These are phyloP conservation scores for Juncus inflexus DNA, from an alignment of 176 grass and related monocot genomes.

Conservation along the genomic window DNA sequence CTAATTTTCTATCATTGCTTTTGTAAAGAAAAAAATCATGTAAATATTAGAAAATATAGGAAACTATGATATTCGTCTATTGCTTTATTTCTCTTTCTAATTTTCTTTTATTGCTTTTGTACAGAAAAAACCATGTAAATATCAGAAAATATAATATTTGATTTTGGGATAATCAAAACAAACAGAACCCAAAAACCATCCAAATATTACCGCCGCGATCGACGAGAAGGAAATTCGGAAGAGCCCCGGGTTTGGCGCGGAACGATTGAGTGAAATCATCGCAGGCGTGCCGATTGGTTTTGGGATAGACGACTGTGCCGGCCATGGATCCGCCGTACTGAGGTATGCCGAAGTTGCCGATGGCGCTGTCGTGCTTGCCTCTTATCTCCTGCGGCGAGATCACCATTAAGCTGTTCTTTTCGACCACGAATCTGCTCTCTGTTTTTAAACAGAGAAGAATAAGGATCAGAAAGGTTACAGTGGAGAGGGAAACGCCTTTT, in stretches of 20 bases:
- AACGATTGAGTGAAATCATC: slow-evolving; percentile 54
- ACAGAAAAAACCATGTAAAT: not conserved
- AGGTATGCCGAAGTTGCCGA: slow-evolving; percentile 93
- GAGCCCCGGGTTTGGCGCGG: slow-evolving; percentile 63
- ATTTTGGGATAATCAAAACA: slow-evolving; percentile 78
- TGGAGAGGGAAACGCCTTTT: not conserved
- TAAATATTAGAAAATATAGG: too few species aligned
- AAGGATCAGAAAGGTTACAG: slow-evolving; percentile 11
- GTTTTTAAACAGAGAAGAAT: slow-evolving; percentile 1
- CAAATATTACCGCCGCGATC: slow-evolving; percentile 85
- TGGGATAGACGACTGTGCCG: slow-evolving; percentile 71
- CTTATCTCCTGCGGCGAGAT: slow-evolving; percentile 51
- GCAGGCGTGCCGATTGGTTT: slow-evolving; percentile 61
- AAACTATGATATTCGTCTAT: too few species aligned
- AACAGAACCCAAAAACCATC: too few species aligned
- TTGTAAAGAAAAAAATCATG: too few species aligned
- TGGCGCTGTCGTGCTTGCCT: slow-evolving; percentile 82
- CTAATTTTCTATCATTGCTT: too few species aligned
- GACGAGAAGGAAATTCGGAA: slow-evolving; percentile 85
- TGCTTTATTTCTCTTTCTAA: too few species aligned
- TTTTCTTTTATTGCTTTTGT: too few species aligned
- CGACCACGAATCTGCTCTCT: slow-evolving; percentile 80
- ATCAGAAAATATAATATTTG: slow-evolving; percentile 17
- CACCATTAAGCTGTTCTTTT: slow-evolving; percentile 99
- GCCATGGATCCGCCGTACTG: slow-evolving; percentile 98